Base-by-base conservation (phyloP, 2,329 filamentous ascomycete genomes). In the Basipetospora chlamydospora region DNA sequence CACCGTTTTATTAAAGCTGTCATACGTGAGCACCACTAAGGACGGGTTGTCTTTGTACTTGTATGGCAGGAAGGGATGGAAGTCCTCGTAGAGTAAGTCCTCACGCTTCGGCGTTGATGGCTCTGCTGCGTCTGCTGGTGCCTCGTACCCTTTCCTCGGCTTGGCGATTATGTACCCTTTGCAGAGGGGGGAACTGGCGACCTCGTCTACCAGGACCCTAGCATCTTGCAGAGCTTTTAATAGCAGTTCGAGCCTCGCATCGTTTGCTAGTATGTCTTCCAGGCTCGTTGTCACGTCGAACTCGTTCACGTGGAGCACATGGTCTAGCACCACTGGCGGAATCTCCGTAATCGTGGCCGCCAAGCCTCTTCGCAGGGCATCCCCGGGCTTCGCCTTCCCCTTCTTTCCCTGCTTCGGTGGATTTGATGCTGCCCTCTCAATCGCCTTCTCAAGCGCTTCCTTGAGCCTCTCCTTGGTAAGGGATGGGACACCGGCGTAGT, bases 131-230 rank as follows among this genome's bases (percentile, higher is more conserved):
- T 44, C 43, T 6, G 28, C 28, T 26, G 32, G 39, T 2, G 49
- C 48, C 3, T 9, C 23, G 13, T 23, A 20, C 9, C 35, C 28
- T 6, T 26, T n/a, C 37, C 57, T 63, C 44, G 76, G 58, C 50
- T 73, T 92, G 1, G 86, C 86, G 41, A 98, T 70, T 41, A 98
- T 95, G 53, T 88, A 96, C 1, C 90, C 88, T 31, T 74, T 83
- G 32, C 80, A 73, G 3, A 60, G 66, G 4, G 76, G 67, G 2
- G 72, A 66, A 28, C 70, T 66, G 0, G 75, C 82, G 28, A 94
- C 76, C 5, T 74, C 67, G 10, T 77, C 65, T 2, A 87, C 70
- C 5, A 86, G 69, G 28, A 64, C 67, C 29, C 80, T 70, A 1
- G 86, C 88, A 44, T 81, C 70, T 41, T 75, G 56, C 23, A 98